Base-by-base conservation (phyloP, 1,139 yeast species). In the Diutina scorzettiae region DNA sequence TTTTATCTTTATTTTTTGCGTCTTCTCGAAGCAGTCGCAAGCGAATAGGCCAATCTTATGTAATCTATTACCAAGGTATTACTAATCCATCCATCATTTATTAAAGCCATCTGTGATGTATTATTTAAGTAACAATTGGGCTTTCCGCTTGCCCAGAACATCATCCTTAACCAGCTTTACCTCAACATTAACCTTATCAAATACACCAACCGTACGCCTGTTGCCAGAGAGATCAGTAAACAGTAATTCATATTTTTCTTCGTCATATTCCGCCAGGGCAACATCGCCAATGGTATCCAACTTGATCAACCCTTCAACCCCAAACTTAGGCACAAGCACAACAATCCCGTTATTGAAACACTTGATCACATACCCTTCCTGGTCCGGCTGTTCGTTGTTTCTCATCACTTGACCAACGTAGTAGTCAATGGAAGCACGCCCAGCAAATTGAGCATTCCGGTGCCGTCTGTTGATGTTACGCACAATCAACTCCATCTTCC, bases 381-480 rank as follows among this genome's bases (percentile, higher is more conserved):
- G 39, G 57, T 87, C 95, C 30, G 65, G 66, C 30, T 77, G 63
- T 48, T 81, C 82, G 49, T 77, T 75, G 54, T 78, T 79, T 58
- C 87, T 83, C 82, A 93, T 82, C 29, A 89, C 96, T 64, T 93
- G 98, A 12, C 98, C 98, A 40, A 93, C 98, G 55, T 86, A 91
- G 61, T 91, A 93, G 58, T 93, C 98, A 49, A 93, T 86, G 58
- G 95, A 84, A 28, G 98, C 96, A 56, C 99, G 76, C 30, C 98
- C 98, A 2, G 98, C 99, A 70, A 91, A 85, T 63, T 93, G 99
- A 0, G 98, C 98, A 59, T 91, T 93, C 61, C 98, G 78, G 59
- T 93, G 99, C 53, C 96, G 81, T 54, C 73, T 81, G 64, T 93
- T 93, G 56, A 93, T 89, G 56, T 91, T 93, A 53, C 78, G 77